Percentiles rank a stretch among this genome's conserved stretches.
phyloP scores from a whole-genome alignment of 2,329 filamentous ascomycete species.

The Aspergillus sp. region DNA sequence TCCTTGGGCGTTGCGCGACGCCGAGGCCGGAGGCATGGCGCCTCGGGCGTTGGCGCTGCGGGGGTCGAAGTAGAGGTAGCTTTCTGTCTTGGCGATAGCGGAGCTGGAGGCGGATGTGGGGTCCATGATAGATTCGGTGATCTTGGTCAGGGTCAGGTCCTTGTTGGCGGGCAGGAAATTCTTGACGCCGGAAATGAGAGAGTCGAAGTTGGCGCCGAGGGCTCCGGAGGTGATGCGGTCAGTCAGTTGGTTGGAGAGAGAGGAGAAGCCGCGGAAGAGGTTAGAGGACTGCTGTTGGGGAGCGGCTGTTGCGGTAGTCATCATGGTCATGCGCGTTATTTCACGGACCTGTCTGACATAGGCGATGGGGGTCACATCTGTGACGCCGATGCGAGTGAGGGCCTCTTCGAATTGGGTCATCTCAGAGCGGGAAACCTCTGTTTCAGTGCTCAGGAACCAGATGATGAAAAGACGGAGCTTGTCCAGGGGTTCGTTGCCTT shows the following conservation, averaged over 20 bases:
- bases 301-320: constrained; percentile 68
- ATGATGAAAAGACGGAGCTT: constrained; percentile 95
- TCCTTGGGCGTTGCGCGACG: constrained; percentile 46
- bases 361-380: constrained; percentile 73
- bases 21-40: constrained; percentile 79
- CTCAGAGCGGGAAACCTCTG: constrained; percentile 78
- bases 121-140: constrained; percentile 98
- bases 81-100: constrained; percentile 93
- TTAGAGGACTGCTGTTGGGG: constrained; percentile 65
- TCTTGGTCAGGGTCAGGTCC: constrained; percentile 95
- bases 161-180: constrained; percentile 96
- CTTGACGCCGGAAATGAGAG: constrained; percentile 91
- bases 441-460: constrained; percentile 93
- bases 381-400: constrained; percentile 68
- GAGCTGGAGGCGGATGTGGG: constrained; percentile 84
- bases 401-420: constrained; percentile 85
- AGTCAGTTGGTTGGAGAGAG: constrained; percentile 86
- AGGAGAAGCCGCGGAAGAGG: constrained; percentile 90
- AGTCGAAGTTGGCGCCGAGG: constrained; percentile 84
- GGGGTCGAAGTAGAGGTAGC: constrained; percentile 96
- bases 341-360: constrained; percentile 91
- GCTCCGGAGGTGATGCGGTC: constrained; percentile 93
- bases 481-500: constrained; percentile 81
- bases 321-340: constrained; percentile 97
- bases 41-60: constrained; percentile 89